These are phyloP conservation scores for Colletotrichum incanum DNA, from an alignment of 2,329 filamentous ascomycete species.

Conservation along the genomic window DNA sequence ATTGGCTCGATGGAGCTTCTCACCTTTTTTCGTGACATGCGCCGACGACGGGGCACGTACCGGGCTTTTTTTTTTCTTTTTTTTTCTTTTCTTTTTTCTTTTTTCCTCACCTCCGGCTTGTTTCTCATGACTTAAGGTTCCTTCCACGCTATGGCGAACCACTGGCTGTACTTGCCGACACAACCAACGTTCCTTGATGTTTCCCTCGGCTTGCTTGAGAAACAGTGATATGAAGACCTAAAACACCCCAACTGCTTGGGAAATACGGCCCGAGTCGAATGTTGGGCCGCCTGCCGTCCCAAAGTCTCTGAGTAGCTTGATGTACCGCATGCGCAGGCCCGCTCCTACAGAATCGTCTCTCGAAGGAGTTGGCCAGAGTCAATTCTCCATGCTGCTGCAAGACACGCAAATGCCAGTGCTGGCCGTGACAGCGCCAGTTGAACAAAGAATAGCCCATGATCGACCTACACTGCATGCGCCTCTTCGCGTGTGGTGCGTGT, in stretches of 20 bases:
- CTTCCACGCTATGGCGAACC: neutral
- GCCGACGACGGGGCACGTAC: conserved; percentile 23
- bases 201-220: neutral
- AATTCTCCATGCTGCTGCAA: conserved; percentile 4
- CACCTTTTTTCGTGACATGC: conserved; percentile 35
- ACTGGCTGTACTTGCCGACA: neutral
- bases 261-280: conserved; percentile 1
- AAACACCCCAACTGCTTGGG: neutral
- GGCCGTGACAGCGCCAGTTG: conserved; percentile 9
- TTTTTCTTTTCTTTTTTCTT: neutral
- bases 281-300: conserved; percentile 4
- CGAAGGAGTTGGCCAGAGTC: conserved; percentile 3
- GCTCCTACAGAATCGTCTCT: neutral
- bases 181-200: neutral
- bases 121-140: neutral
- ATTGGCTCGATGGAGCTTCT: conserved; percentile 39
- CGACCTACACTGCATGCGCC: conserved; percentile 4
- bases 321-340: neutral
- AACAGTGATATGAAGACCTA: neutral
- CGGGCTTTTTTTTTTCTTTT: neutral
- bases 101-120: neutral
- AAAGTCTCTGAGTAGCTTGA: neutral
- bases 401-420: conserved; percentile 8
- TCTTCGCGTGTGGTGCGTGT: conserved; percentile 19
- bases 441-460: conserved; percentile 30